phyloP scores from a whole-genome alignment of 176 grass and related monocot species.

The Oryza glumipatula region DNA sequence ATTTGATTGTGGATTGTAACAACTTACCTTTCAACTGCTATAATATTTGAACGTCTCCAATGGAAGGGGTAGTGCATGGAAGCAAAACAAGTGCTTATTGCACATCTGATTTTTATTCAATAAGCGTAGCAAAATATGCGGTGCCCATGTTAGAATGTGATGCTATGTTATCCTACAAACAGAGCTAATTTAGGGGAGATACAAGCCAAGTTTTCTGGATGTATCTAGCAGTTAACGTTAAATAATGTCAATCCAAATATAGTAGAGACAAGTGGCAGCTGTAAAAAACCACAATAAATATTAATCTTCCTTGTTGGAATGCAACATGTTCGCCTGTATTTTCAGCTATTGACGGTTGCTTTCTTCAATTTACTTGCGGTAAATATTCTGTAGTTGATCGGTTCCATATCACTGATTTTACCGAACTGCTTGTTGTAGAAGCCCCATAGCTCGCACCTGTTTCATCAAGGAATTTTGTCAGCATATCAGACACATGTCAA shows the following conservation, averaged over 20 bases:
- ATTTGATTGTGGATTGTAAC: neutral
- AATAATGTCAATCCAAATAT: neutral
- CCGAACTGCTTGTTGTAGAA: constrained; percentile 72
- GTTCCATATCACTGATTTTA: constrained; percentile 63
- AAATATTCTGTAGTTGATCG: constrained; percentile 59
- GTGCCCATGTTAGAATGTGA: neutral
- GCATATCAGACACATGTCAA: neutral
- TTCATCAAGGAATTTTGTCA: constrained; percentile 5
- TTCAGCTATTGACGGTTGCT: constrained; percentile 18
- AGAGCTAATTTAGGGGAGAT: constrained; percentile 5
- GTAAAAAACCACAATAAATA: neutral
- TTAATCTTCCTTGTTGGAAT: neutral
- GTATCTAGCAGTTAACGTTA: neutral
- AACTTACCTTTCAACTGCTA: neutral
- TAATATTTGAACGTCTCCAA: neutral
- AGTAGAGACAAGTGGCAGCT: neutral
- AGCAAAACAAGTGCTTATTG: neutral
- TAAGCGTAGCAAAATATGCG: neutral
- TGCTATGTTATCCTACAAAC: neutral
- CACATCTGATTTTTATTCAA: neutral
- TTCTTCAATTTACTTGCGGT: constrained; percentile 71
- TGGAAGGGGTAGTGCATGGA: neutral
- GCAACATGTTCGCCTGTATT: neutral
- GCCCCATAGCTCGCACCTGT: constrained; percentile 78
- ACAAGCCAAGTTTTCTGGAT: neutral